Conservation (phyloP, 257 asterid genomes). For the Anisodus acutangulus region DNA sequence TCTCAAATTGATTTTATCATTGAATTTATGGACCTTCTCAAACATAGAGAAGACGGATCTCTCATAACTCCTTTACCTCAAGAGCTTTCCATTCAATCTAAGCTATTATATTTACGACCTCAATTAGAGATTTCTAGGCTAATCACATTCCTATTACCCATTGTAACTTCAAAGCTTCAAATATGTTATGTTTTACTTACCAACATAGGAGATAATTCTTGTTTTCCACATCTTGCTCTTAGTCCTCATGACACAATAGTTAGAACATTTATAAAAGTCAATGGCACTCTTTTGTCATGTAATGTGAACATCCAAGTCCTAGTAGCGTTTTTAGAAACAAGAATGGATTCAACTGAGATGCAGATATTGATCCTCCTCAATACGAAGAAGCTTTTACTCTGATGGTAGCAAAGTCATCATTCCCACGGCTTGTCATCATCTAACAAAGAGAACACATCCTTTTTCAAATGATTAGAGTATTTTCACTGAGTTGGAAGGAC, state of each 20-base stretch:
- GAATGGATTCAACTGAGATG: not conserved
- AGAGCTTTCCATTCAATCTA: not conserved
- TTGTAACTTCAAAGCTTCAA: slow-evolving; percentile 1
- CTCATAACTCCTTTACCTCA: not conserved
- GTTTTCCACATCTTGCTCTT: not conserved
- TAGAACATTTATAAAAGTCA: not conserved
- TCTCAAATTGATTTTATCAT: not conserved
- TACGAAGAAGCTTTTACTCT: not conserved
- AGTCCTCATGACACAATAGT: not conserved
- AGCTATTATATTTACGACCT: not conserved
- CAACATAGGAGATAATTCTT: not conserved
- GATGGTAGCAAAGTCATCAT: not conserved
- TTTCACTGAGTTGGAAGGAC: not conserved
- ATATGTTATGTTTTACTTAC: not conserved
- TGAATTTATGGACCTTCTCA: not conserved
- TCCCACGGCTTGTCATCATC: not conserved
- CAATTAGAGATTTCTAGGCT: not conserved
- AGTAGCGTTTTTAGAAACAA: not conserved
- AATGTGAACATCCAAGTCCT: not conserved
- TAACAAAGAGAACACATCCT: not conserved
- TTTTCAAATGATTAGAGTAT: too few species aligned
- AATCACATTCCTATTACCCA: not conserved
- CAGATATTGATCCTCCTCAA: not conserved
- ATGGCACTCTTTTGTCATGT: not conserved
- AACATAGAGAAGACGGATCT: not conserved